Percentiles rank a stretch among this genome's conserved stretches.
phyloP scores from a whole-genome alignment of 2,329 filamentous ascomycete species.

The Epichloe typhina region DNA sequence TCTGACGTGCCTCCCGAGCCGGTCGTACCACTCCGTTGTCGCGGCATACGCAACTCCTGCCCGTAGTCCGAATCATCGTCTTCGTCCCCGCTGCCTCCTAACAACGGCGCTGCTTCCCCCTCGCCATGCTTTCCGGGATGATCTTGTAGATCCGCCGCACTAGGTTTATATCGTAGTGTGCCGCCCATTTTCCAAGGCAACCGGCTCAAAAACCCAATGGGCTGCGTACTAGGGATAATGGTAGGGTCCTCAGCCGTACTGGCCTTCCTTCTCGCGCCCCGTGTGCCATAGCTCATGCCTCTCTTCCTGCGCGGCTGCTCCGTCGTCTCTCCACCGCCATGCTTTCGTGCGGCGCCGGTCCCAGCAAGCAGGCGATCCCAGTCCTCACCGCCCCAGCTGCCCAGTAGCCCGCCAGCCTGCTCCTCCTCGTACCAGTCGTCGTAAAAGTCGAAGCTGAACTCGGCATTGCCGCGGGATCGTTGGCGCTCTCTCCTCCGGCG shows the following conservation, averaged over 20 bases:
- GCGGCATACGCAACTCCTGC: slow-evolving; percentile 17
- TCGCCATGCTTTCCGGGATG: slow-evolving; percentile 49
- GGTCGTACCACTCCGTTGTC: slow-evolving; percentile 61
- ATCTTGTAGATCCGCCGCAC: slow-evolving; percentile 79
- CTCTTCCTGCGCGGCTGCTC: slow-evolving; percentile 60
- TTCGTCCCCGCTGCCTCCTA: slow-evolving; percentile 25
- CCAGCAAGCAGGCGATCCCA: slow-evolving; percentile 72
- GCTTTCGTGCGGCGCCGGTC: slow-evolving; percentile 36
- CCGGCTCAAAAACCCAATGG: slow-evolving; percentile 71
- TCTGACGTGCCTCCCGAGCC: slow-evolving; percentile 73
- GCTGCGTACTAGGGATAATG: slow-evolving; percentile 76
- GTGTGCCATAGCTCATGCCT: slow-evolving; percentile 81
- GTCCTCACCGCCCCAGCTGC: slow-evolving; percentile 67
- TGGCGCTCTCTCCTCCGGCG: slow-evolving; percentile 55
- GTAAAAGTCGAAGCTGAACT: slow-evolving; percentile 92
- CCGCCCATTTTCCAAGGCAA: slow-evolving; percentile 78
- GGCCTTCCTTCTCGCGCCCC: slow-evolving; percentile 36
- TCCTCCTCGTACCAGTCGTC: slow-evolving; percentile 79
- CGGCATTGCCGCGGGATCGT: slow-evolving; percentile 47
- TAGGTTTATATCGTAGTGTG: slow-evolving; percentile 76
- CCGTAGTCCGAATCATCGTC: slow-evolving; percentile 18
- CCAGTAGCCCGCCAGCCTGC: slow-evolving; percentile 44
- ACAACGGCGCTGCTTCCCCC: slow-evolving; percentile 56
- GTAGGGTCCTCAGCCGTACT: slow-evolving; percentile 59
- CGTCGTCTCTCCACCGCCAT: slow-evolving; percentile 22